Base-by-base conservation (phyloP, 108 stramenopile genomes). In the Cylindrotheca fusiformis region DNA sequence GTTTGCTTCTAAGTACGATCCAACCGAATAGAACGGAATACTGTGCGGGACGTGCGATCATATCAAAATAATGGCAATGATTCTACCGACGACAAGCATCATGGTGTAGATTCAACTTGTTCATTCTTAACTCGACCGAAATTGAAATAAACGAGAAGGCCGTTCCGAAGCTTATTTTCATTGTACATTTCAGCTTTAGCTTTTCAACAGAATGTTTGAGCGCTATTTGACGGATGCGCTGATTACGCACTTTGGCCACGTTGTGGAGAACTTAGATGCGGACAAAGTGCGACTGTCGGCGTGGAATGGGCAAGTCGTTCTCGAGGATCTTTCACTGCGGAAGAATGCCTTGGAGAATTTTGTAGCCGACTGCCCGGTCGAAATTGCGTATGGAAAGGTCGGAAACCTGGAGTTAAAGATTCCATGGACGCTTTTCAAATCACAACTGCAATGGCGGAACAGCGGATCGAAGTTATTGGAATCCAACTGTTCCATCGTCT, bases 301-400 rank as follows among this genome's bases (percentile, higher is more conserved):
- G 1, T 89, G 88, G 88, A 75, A 79, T 8, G 88, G 88, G 21
- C 80, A 84, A 57, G 19, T 89, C 19, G 64, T 76, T 17, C 52
- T 89, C 30, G 26, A 74, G 22, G 80, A 89, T 69, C 56, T 89
- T 29, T 32, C 52, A 8, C 62, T 89, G 23, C 61, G 71, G n/a
- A 57, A 46, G 25, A 69, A 81, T 50, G 88, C 84, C 0, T 25
- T 89, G 45, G 74, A 80, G 24, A 55, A 58, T 33, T 64, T 81
- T 48, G 44, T 68, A 0, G 28, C 24, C 19, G 68, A 68, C 32
- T 67, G 33, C 31, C 86, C 83, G 29, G 55, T 87, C 25, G 74
- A 84, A 69, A 76, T 88, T 60, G 73, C 56, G 5, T 75, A 77
- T 63, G 87, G 87, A 52, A 55, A 62, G 19, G 76, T 88, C 29